Evolutionary conservation across 345 rosid genomes (phyloP).

Genomic region (Eucalyptus marginata): DNA sequence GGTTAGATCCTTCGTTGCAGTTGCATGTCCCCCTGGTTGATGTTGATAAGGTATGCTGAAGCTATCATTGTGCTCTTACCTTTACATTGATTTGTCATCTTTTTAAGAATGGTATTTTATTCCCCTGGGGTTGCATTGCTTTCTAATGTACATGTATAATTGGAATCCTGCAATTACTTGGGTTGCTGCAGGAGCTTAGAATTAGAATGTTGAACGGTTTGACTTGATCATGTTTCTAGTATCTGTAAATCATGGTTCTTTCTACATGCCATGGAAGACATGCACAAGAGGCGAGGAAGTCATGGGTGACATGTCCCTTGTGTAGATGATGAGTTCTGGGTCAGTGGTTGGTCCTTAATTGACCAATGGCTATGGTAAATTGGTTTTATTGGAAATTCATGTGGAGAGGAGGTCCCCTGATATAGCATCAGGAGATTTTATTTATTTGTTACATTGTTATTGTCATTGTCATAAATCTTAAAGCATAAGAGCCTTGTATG

Average conservation of each 20-base stretch:
- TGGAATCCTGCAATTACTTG: not conserved
- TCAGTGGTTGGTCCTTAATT: not conserved
- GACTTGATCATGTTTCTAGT: not conserved
- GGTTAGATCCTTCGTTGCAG: conserved; percentile 69
- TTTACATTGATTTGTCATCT: not conserved
- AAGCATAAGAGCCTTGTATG: not conserved
- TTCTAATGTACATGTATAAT: not conserved
- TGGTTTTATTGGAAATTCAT: not conserved
- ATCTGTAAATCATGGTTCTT: not conserved
- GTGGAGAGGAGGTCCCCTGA: not conserved
- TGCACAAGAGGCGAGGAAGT: not conserved
- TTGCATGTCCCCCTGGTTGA: conserved; percentile 85
- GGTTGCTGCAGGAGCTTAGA: not conserved
- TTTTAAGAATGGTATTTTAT: not conserved
- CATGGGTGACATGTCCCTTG: not conserved
- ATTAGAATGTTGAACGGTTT: not conserved
- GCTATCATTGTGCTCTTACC: not conserved
- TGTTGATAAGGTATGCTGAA: conserved; percentile 70
- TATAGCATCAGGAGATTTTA: not conserved
- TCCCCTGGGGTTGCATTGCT: not conserved
- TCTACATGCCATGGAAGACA: not conserved
- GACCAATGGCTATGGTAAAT: not conserved
- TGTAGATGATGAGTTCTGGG: not conserved
- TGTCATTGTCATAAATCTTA: not conserved
- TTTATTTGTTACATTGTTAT: not conserved